A percentile compares a stretch with the other conserved stretches of the same genome.
Evolutionary conservation across 169 alveolate species (phyloP).

Genomic region (Perkinsus chesapeaki): DNA sequence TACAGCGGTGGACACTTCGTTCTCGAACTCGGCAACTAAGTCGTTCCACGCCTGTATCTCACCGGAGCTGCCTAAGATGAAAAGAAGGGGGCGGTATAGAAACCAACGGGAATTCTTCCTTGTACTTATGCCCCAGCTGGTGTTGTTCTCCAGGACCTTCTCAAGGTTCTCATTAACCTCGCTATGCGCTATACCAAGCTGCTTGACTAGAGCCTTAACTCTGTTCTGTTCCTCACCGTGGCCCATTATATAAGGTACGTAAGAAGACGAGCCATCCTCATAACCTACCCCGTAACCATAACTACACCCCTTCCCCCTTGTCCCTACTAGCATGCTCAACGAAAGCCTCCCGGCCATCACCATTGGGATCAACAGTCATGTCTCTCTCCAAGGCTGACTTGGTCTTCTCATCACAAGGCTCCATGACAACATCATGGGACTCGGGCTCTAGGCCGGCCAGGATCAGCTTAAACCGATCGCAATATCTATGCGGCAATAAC

Average conservation of each 20-base stretch:
- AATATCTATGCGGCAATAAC: background rate
- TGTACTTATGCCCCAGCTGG: background rate
- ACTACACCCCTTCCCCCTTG: background rate
- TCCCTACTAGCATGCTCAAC: background rate
- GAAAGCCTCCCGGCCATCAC: background rate
- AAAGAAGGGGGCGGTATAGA: background rate
- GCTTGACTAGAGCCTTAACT: background rate
- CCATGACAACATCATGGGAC: background rate
- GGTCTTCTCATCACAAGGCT: background rate
- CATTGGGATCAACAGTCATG: background rate
- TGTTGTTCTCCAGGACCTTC: background rate
- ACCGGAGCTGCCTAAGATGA: background rate
- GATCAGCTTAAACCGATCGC: background rate
- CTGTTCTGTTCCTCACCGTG: background rate
- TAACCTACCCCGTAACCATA: background rate
- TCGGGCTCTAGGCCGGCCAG: background rate
- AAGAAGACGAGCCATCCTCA: background rate
- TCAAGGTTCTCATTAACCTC: background rate
- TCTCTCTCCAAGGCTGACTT: background rate
- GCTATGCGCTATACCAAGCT: background rate
- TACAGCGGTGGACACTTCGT: background rate
- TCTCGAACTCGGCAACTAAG: background rate
- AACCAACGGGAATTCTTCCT: background rate
- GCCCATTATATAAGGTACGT: background rate
- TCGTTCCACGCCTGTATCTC: background rate